Evolutionary conservation across 1,284 basidiomycete species (phyloP).

Genomic region (Fomitopsis palustris): DNA sequence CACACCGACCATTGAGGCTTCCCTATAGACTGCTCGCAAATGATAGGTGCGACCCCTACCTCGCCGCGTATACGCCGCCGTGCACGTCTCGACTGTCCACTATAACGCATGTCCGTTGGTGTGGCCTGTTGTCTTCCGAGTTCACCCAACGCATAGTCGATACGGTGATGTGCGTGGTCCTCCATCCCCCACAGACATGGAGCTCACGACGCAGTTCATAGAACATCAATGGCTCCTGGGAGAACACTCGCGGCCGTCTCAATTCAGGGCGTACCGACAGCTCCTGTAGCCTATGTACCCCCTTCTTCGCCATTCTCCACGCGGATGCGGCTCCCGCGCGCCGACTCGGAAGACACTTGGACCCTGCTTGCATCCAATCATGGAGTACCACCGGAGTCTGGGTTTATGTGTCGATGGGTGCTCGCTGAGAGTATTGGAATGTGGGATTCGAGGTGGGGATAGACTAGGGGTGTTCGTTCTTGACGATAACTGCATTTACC

Average conservation of each 20-base stretch:
- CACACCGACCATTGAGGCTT: background rate
- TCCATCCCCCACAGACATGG: background rate
- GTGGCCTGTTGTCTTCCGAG: conserved; percentile 45
- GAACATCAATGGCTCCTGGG: conserved; percentile 2
- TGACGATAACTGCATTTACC: background rate
- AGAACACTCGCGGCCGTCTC: conserved; percentile 17
- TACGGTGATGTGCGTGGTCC: conserved; percentile 34
- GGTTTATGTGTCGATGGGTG: conserved; percentile 11
- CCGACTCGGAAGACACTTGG: conserved; percentile 24
- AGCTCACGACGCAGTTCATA: background rate
- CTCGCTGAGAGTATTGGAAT: conserved; percentile 25
- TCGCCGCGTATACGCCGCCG: conserved; percentile 45
- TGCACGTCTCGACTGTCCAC: conserved; percentile 38
- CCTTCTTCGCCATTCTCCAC: background rate
- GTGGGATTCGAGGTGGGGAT: conserved; percentile 1
- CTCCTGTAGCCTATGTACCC: conserved; percentile 22
- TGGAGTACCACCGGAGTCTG: background rate
- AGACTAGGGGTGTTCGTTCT: too few relatives aligned
- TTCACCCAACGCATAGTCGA: conserved; percentile 53
- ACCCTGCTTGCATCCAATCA: conserved; percentile 14
- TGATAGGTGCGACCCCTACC: conserved; percentile 42
- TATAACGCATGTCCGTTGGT: conserved; percentile 53
- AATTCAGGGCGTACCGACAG: conserved; percentile 15
- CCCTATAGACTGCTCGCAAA: conserved; percentile 33
- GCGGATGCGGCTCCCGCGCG: conserved; percentile 16